Percentiles rank a stretch among this genome's conserved stretches.
phyloP scores from a whole-genome alignment of 441 rosid species.

The Isatis lusitanica region DNA sequence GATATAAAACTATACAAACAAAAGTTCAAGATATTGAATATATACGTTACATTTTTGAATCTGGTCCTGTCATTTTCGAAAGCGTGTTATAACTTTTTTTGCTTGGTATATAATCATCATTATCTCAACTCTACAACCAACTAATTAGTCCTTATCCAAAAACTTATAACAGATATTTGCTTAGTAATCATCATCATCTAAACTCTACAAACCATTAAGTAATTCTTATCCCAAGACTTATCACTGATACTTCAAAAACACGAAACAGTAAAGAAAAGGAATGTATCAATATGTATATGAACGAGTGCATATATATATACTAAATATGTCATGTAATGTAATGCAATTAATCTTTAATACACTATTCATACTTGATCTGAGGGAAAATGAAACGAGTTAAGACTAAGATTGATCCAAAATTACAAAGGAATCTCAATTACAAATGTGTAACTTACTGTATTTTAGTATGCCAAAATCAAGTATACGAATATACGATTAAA shows the following conservation, averaged over 20 bases:
- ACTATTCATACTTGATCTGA: background rate
- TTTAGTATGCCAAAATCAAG: background rate
- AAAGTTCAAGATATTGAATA: background rate
- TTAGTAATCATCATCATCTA: too few relatives aligned
- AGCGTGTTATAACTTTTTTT: background rate
- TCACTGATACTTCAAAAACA: background rate
- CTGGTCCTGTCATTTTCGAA: background rate
- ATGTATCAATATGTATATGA: background rate
- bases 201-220: too few relatives aligned
- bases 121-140: conserved; percentile 3
- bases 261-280: background rate
- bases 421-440: too few relatives aligned
- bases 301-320: background rate
- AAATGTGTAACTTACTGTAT: background rate
- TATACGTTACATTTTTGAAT: background rate
- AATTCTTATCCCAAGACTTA: background rate
- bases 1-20: background rate
- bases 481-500: background rate
- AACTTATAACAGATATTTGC: background rate
- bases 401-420: background rate
- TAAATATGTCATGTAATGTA: background rate
- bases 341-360: background rate
- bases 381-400: background rate
- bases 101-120: background rate
- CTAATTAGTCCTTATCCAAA: background rate